Conservation (phyloP, 371 early-diverging fungal genomes). For the Lichtheimia hyalospora region DNA sequence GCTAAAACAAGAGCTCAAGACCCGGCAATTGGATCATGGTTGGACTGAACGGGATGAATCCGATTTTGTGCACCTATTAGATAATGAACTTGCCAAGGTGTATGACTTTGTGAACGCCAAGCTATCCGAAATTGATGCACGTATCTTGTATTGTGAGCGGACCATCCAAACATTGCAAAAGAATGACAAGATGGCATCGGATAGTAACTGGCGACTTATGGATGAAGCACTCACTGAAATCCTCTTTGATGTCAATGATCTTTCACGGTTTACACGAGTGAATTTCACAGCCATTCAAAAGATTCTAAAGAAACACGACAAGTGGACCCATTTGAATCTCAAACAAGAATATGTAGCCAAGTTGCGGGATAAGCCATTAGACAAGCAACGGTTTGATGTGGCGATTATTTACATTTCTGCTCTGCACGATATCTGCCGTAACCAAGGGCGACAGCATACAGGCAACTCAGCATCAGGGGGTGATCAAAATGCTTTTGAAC, state of each 20-base stretch:
- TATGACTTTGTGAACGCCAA: constrained; percentile 77
- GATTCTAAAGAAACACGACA: constrained; percentile 95
- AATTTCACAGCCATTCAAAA: constrained; percentile 94
- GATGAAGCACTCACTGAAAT: constrained; percentile 76
- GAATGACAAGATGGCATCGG: constrained; percentile 25
- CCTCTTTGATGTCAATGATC: constrained; percentile 82
- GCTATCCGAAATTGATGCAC: constrained; percentile 78
- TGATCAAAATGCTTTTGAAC: constrained; percentile 74
- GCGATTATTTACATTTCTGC: constrained; percentile 84
- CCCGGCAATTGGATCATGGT: constrained; percentile 31
- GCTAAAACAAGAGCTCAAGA: constrained; percentile 75
- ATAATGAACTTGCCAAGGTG: constrained; percentile 85
- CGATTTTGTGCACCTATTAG: constrained; percentile 77
- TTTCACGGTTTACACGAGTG: constrained; percentile 86
- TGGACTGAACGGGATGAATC: constrained; percentile 74
- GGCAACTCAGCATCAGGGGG: constrained; percentile 55
- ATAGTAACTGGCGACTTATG: constrained; percentile 54
- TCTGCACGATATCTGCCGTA: constrained; percentile 84
- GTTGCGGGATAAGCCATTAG: constrained; percentile 77
- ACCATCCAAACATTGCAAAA: constrained; percentile 25
- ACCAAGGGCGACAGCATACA: constrained; percentile 16
- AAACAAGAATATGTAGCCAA: constrained; percentile 69
- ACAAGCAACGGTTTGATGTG: constrained; percentile 83
- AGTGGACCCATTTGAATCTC: constrained; percentile 32
- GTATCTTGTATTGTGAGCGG: constrained; percentile 68